These are phyloP conservation scores for Mucuna pruriens DNA, from an alignment of 306 rosid species.

Conservation along the genomic window DNA sequence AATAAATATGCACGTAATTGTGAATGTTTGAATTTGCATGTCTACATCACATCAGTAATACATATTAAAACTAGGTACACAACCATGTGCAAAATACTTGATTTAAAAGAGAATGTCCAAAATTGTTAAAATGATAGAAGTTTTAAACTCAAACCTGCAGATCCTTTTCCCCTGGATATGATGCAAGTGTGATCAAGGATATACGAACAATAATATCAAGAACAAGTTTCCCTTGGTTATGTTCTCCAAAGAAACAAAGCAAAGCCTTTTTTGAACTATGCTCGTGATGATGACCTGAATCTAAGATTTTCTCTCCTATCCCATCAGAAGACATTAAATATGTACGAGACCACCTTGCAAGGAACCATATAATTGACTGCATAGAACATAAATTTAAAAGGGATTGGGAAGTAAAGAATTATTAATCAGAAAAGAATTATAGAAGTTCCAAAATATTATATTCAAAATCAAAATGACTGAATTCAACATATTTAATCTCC, in stretches of 20 bases:
- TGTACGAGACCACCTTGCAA: constrained; percentile 94
- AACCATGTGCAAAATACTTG: constrained; percentile 19
- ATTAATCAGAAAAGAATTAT: constrained; percentile 30
- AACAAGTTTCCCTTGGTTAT: constrained; percentile 79
- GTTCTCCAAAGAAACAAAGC: constrained; percentile 78
- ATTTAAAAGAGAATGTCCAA: constrained; percentile 11
- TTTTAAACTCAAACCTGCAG: constrained; percentile 72
- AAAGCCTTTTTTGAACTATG: constrained; percentile 57
- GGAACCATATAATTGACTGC: constrained; percentile 97
- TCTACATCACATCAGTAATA: constrained; percentile 20
- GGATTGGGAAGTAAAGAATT: constrained; percentile 12
- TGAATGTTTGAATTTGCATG: neutral
- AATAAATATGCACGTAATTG: neutral
- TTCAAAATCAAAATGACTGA: constrained; percentile 7
- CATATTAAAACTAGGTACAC: constrained; percentile 35
- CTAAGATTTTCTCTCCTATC: constrained; percentile 47
- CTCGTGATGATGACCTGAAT: constrained; percentile 51
- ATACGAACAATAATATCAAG: constrained; percentile 85
- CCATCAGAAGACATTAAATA: constrained; percentile 83
- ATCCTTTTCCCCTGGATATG: constrained; percentile 91
- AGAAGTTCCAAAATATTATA: constrained; percentile 2
- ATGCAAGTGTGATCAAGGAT: constrained; percentile 69
- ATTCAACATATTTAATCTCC: neutral
- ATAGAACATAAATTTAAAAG: constrained; percentile 40
- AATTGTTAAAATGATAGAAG: constrained; percentile 31